These are phyloP conservation scores for Aethionema arabicum DNA, from an alignment of 345 rosid genomes.

Conservation along the genomic window DNA sequence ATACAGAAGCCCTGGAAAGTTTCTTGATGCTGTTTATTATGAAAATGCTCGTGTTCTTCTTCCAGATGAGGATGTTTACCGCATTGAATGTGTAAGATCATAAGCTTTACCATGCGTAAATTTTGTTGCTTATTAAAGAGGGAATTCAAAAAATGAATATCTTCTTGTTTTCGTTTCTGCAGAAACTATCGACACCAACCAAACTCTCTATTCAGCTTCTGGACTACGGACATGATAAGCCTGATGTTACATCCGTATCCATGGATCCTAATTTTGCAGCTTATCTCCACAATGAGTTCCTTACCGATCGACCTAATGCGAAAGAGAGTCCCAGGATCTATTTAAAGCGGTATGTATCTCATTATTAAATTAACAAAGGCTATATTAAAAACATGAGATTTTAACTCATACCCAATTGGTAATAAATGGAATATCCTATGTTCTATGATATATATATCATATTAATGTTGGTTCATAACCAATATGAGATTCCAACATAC, in stretches of 20 bases:
- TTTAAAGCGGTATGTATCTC: constrained; percentile 56
- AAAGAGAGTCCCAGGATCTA: constrained; percentile 67
- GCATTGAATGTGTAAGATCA: constrained; percentile 82
- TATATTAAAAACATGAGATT: neutral
- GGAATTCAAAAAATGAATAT: constrained; percentile 1
- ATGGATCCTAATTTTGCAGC: constrained; percentile 82
- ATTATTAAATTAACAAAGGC: constrained; percentile 17
- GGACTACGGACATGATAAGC: constrained; percentile 87
- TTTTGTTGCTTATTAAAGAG: constrained; percentile 2
- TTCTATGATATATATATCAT: too few species aligned
- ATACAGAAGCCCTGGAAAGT: constrained; percentile 69
- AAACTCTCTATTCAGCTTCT: constrained; percentile 79
- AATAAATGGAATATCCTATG: too few species aligned
- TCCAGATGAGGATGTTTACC: constrained; percentile 84
- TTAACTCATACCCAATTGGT: too few species aligned
- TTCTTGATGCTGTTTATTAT: constrained; percentile 66
- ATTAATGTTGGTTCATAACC: too few species aligned
- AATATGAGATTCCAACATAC: too few species aligned
- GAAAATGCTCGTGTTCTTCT: constrained; percentile 85
- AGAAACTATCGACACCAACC: constrained; percentile 53
- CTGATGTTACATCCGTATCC: constrained; percentile 83
- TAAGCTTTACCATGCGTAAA: too few species aligned
- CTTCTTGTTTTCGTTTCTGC: constrained; percentile 36
- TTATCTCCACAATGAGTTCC: constrained; percentile 70
- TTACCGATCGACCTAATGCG: constrained; percentile 54